These are phyloP conservation scores for Aegilops speltoides DNA, from an alignment of 176 grass and related monocot species.

Conservation along the genomic window DNA sequence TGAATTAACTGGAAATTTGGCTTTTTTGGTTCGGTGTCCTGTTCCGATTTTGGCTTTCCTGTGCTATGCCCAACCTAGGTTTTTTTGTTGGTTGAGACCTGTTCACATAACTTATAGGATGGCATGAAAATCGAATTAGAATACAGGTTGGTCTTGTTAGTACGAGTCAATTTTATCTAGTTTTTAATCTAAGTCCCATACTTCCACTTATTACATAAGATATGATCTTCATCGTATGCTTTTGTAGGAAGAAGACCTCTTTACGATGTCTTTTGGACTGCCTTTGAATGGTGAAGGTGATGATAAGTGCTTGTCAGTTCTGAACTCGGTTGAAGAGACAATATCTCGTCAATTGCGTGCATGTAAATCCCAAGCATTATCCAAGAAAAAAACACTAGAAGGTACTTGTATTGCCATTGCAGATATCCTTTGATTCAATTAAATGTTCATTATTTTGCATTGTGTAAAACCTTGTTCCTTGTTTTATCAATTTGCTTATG, in stretches of 20 bases:
- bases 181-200: not conserved
- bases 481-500: not conserved
- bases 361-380: conserved; percentile 75
- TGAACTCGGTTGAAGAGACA: conserved; percentile 92
- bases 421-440: not conserved
- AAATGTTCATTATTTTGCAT: conserved; percentile 1
- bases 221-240: conserved; percentile 6
- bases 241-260: conserved; percentile 91
- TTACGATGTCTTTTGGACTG: conserved; percentile 85
- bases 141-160: conserved; percentile 17
- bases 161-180: not conserved
- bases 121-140: not conserved
- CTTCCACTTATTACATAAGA: conserved; percentile 17
- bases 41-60: not conserved
- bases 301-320: conserved; percentile 82
- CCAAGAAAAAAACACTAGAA: conserved; percentile 89
- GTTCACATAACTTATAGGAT: conserved; percentile 3
- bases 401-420: conserved; percentile 35
- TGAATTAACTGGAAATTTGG: not conserved
- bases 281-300: conserved; percentile 86
- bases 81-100: not conserved
- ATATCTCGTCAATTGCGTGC: conserved; percentile 85
- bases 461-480: conserved; percentile 1
- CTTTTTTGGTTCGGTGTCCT: not conserved
- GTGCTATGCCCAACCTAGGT: not conserved